Conservation (phyloP, 257 asterid species). For the Cynanchum wilfordii region DNA sequence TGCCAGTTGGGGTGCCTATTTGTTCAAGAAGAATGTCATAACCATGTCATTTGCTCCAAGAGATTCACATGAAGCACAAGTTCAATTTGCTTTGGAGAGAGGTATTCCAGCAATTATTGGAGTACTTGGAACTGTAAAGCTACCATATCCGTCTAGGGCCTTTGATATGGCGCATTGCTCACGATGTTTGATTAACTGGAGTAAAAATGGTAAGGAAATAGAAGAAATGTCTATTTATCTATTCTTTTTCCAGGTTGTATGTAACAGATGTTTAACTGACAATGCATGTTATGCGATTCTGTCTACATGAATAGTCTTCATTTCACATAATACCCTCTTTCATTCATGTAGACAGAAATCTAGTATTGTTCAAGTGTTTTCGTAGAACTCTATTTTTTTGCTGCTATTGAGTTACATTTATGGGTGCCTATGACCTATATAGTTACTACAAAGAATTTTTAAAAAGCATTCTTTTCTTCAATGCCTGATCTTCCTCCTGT, state of each 20-base stretch:
- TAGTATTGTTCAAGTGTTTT: neutral
- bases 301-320: too few relatives aligned
- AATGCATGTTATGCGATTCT: neutral
- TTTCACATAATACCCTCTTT: neutral
- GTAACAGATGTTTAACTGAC: neutral
- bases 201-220: slow-evolving; percentile 31
- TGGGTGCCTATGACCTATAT: neutral
- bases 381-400: neutral
- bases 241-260: neutral
- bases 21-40: slow-evolving; percentile 40
- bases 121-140: slow-evolving; percentile 37
- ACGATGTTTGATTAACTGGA: slow-evolving; percentile 44
- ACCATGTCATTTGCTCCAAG: slow-evolving; percentile 45
- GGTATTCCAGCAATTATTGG: slow-evolving; percentile 48
- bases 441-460: neutral
- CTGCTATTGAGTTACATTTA: neutral
- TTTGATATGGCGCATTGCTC: slow-evolving; percentile 50
- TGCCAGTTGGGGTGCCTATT: slow-evolving; percentile 47
- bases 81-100: slow-evolving; percentile 42
- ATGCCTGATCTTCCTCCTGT: slow-evolving; percentile 3
- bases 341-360: neutral
- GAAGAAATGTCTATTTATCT: neutral
- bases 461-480: neutral
- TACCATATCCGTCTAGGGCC: slow-evolving; percentile 40
- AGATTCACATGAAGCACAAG: slow-evolving; percentile 46